Percentiles rank a stretch among this genome's conserved stretches.
Conservation (phyloP, 306 rosid genomes). For the Medicago ruthenica region DNA sequence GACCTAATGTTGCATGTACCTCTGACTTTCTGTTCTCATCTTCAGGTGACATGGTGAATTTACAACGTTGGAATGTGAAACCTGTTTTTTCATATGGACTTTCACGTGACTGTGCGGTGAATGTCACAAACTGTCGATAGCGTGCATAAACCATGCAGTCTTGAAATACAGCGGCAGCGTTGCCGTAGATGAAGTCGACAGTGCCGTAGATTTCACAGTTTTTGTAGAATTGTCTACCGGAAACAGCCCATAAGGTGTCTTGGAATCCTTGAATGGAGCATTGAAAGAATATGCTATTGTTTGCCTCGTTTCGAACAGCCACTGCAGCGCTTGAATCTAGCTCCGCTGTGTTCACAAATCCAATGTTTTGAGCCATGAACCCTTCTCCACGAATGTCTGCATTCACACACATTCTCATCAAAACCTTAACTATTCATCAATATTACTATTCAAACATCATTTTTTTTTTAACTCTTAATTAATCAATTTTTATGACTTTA, state of each 20-base stretch:
- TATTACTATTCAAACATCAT: too few species aligned
- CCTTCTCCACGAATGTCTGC: conserved; percentile 46
- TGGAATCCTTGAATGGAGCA: conserved; percentile 49
- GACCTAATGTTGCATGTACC: conserved; percentile 46
- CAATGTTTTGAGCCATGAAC: conserved; percentile 46
- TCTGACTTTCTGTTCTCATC: background rate
- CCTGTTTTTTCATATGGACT: conserved; percentile 16
- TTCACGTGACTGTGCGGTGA: conserved; percentile 53
- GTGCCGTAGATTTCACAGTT: conserved; percentile 48
- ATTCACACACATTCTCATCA: background rate
- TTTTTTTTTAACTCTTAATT: too few species aligned
- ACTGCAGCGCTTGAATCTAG: conserved; percentile 44
- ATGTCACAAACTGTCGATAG: conserved; percentile 35
- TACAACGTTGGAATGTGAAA: conserved; percentile 46
- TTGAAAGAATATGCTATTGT: conserved; percentile 40
- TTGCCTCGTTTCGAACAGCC: conserved; percentile 48
- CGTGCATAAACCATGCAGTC: conserved; percentile 48
- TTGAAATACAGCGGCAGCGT: conserved; percentile 48
- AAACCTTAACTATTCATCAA: too few species aligned
- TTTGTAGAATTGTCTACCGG: conserved; percentile 51
- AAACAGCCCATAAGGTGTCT: conserved; percentile 50
- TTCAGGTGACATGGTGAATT: conserved; percentile 33
- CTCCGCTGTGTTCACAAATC: conserved; percentile 39
- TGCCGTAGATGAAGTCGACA: conserved; percentile 51
- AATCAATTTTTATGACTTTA: too few species aligned